Base-by-base conservation (phyloP, 2,329 filamentous ascomycete species). In the Clarireedia hainanense region DNA sequence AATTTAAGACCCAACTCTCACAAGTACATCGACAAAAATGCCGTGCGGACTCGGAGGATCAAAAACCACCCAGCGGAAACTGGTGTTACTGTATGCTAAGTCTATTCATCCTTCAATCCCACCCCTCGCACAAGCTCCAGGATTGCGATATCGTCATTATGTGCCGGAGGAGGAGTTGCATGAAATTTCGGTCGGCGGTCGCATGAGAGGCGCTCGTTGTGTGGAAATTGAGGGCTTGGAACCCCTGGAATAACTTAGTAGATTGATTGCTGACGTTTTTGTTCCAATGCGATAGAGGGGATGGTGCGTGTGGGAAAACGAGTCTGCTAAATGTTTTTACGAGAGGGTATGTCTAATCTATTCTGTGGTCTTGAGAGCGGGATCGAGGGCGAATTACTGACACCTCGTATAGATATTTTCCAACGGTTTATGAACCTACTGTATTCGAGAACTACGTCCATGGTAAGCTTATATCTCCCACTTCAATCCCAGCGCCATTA, bases 371-470 rank as follows among this genome's bases (percentile, higher is more conserved):
- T 10, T 30, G 27, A 7, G 20, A 20, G 20, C 2, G 27, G 46
- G 47, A 42, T 40, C 12, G 24, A 27, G 9, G n/a, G 23, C 40
- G 23, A 36, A 36, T 40, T 60, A 63, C 69, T 46, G 60, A 57
- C 53, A 23, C 6, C 34, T 37, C 10, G 27, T 15, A 17, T 45
- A 92, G 89, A 61, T 96, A 96, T 74, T 99, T 99, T 73, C 92
- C 92, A 51, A 96, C 92, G 57, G 92, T 97, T 68, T 97, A 97
- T 76, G 91, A 97, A 74, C 94, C 94, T 54, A 99, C 92, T 37
- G 92, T 96, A 63, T 96, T 96, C 74, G 92, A 99, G 73, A 99
- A 99, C 75, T 99, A 97, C 73, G 92, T 99, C 61, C 92, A 99
- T 72, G 91, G 89, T 95, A 80, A 70, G 80, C 37, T 9, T 20